Percentiles rank a stretch among this genome's conserved stretches.
These are phyloP conservation scores for Aureobasidium sp. DNA, from an alignment of 2,329 filamentous ascomycete species.

Conservation along the genomic window DNA sequence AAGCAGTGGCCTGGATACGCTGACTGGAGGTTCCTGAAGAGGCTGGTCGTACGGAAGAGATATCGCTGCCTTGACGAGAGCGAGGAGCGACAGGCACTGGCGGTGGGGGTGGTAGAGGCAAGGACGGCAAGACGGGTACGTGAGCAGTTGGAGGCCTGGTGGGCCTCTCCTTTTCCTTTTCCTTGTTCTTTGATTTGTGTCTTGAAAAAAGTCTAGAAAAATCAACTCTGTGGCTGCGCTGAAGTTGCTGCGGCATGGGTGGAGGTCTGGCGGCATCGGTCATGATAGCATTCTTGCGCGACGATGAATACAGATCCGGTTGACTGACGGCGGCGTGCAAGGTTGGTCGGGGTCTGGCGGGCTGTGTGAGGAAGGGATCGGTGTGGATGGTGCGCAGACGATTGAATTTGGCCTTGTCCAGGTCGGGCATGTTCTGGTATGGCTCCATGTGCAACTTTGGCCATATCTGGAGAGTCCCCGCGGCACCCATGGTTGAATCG, in stretches of 20 bases:
- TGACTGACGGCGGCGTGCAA: conserved; percentile 19
- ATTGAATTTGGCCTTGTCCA: conserved; percentile 16
- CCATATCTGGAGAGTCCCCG: conserved; percentile 15
- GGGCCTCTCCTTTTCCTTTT: background rate
- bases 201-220: conserved; percentile 8
- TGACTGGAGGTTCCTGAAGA: conserved; percentile 3
- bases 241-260: background rate
- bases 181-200: conserved; percentile 15
- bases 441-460: conserved; percentile 18
- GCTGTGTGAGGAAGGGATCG: background rate
- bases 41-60: conserved; percentile 14
- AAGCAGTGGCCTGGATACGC: conserved; percentile 20
- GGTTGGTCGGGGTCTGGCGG: conserved; percentile 15
- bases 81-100: conserved; percentile 3
- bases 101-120: conserved; percentile 6
- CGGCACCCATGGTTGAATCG: conserved; percentile 5
- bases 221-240: conserved; percentile 11
- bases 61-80: background rate
- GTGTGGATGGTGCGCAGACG: conserved; percentile 9
- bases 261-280: conserved; percentile 9
- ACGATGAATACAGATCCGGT: conserved; percentile 21
- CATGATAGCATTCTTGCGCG: conserved; percentile 23
- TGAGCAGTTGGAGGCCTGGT: background rate
- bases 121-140: background rate
- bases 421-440: conserved; percentile 14